Conservation (phyloP, 352 stramenopile species). For the Phytophthora boehmeriae region DNA sequence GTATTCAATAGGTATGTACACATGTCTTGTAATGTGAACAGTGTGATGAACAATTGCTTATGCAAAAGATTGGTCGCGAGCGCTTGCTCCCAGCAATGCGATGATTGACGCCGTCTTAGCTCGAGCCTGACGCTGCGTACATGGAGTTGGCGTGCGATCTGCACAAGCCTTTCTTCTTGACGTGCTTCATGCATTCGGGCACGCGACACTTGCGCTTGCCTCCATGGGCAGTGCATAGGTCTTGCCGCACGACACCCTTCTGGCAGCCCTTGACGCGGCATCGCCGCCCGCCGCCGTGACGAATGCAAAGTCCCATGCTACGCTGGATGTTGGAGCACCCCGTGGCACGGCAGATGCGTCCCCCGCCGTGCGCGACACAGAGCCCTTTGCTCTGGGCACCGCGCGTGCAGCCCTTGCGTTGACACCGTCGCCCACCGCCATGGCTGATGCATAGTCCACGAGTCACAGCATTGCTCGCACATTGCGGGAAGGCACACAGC, state of each 20-base stretch:
- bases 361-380: conserved; percentile 84
- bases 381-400: conserved; percentile 83
- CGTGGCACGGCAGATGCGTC: conserved; percentile 77
- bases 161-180: conserved; percentile 87
- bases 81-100: not conserved
- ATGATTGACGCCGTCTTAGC: conserved; percentile 3
- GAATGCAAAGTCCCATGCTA: conserved; percentile 82
- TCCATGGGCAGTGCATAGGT: conserved; percentile 86
- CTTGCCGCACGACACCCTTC: conserved; percentile 87
- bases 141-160: conserved; percentile 79
- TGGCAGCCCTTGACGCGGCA: conserved; percentile 76
- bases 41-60: conserved; percentile 9
- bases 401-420: conserved; percentile 83
- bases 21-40: conserved; percentile 26
- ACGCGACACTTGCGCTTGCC: conserved; percentile 86
- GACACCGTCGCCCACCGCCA: conserved; percentile 77
- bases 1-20: conserved; percentile 23
- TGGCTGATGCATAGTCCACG: conserved; percentile 85
- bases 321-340: conserved; percentile 88
- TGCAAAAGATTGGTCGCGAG: no score
- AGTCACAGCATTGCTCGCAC: conserved; percentile 79
- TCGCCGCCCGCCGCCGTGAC: conserved; percentile 57
- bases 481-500: conserved; percentile 75
- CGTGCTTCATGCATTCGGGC: conserved; percentile 82
- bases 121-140: conserved; percentile 28